phyloP scores from a whole-genome alignment of 208 protist genomes.

The Hexamita inflata region DNA sequence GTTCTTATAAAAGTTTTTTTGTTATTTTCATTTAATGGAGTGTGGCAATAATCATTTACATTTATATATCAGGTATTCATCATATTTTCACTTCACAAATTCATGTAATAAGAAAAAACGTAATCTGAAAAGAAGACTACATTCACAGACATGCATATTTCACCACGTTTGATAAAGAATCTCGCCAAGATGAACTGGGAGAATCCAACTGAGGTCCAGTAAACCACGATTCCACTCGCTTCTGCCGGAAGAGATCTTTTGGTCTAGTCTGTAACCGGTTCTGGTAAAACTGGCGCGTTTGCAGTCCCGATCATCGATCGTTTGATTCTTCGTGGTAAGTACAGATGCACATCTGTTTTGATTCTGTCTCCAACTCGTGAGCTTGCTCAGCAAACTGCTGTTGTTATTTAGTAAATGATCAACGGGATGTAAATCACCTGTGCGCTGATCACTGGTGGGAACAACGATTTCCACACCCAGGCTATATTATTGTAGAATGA shows the following conservation, averaged over 20 bases:
- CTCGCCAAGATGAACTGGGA: too few species aligned
- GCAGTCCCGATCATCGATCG: slow-evolving; percentile 64
- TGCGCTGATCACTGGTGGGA: background rate
- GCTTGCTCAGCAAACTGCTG: slow-evolving; percentile 84
- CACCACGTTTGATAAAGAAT: too few species aligned
- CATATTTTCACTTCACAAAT: too few species aligned
- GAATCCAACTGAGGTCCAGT: too few species aligned
- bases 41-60: too few species aligned
- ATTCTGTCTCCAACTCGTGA: slow-evolving; percentile 85
- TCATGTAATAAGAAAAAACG: too few species aligned
- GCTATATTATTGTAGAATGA: background rate
- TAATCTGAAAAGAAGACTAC: too few species aligned
- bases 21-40: too few species aligned
- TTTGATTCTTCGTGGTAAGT: background rate
- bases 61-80: too few species aligned
- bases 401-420: background rate
- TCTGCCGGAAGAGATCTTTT: slow-evolving; percentile 62
- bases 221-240: too few species aligned
- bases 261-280: slow-evolving; percentile 68
- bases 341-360: background rate
- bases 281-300: slow-evolving; percentile 73
- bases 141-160: too few species aligned
- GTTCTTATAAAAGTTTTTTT: too few species aligned
- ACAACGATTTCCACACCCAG: background rate
- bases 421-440: background rate